A percentile compares a stretch with the other conserved stretches of the same genome.
Evolutionary conservation across 2,329 filamentous ascomycete species (phyloP).

Genomic region (Curvularia sp.): DNA sequence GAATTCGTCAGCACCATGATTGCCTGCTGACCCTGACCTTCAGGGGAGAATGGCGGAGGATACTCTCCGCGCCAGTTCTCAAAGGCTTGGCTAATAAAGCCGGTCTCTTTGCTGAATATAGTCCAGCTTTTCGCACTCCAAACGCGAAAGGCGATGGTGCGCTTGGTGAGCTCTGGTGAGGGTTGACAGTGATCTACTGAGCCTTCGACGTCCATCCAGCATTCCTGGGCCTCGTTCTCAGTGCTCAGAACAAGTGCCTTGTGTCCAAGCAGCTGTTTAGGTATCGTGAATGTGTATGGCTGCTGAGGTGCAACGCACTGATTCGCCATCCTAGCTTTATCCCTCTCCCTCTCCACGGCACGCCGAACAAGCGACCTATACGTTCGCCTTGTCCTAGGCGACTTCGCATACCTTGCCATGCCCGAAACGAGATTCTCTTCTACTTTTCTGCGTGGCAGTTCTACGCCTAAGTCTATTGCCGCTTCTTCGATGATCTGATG

Average conservation of each 20-base stretch:
- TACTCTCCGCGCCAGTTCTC: constrained; percentile 6
- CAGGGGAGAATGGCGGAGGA: constrained; percentile 9
- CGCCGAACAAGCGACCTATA: constrained; percentile 8
- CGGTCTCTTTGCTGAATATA: constrained; percentile 4
- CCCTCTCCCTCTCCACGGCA: neutral
- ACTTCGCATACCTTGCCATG: constrained; percentile 11
- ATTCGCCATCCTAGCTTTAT: neutral
- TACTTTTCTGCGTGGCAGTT: neutral
- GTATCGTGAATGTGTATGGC: neutral
- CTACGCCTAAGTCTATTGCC: neutral
- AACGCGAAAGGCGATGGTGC: constrained; percentile 9
- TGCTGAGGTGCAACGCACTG: neutral
- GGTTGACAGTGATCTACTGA: neutral
- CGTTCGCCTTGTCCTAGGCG: neutral
- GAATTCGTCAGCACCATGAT: constrained; percentile 1
- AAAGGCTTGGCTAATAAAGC: constrained; percentile 14
- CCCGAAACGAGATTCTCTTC: constrained; percentile 6
- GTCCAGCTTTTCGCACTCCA: constrained; percentile 18
- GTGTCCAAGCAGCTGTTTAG: neutral
- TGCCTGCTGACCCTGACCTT: constrained; percentile 2
- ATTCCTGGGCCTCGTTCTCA: neutral
- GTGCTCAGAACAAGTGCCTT: neutral
- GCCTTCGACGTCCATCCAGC: neutral
- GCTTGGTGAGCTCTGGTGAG: neutral
- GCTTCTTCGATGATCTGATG: constrained; percentile 11